Conservation (phyloP, 1,284 basidiomycete genomes). For the Boletellus deceptivus region DNA sequence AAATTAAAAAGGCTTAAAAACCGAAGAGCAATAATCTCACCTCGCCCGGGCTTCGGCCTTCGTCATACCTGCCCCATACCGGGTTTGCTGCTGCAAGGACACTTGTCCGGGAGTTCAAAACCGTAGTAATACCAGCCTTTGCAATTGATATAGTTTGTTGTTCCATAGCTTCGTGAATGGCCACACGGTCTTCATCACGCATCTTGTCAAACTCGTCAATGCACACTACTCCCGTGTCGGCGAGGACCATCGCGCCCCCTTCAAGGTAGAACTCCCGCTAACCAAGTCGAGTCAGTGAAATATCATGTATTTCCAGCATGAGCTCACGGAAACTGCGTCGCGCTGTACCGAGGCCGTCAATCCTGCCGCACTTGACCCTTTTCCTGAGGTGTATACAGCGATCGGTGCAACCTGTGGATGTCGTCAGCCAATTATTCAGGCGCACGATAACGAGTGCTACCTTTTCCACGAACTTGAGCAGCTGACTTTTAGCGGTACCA, state of each 20-base stretch:
- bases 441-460: constrained; percentile 37
- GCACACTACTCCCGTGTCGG: constrained; percentile 97
- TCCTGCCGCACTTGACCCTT: constrained; percentile 97
- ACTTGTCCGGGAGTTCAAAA: constrained; percentile 93
- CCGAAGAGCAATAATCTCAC: constrained; percentile 37
- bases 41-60: constrained; percentile 95
- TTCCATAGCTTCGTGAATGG: constrained; percentile 99
- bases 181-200: constrained; percentile 98
- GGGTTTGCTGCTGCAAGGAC: constrained; percentile 98
- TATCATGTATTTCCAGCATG: not conserved
- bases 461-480: constrained; percentile 99
- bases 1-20: too few species aligned
- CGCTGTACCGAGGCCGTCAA: constrained; percentile 97
- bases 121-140: constrained; percentile 98
- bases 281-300: constrained; percentile 3
- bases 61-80: constrained; percentile 97
- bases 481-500: constrained; percentile 96
- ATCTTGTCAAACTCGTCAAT: constrained; percentile 99
- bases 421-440: not conserved
- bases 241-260: constrained; percentile 99
- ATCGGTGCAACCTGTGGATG: constrained; percentile 82
- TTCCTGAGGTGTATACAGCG: constrained; percentile 97
- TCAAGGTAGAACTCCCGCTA: constrained; percentile 98
- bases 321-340: constrained; percentile 81
- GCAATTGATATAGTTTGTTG: constrained; percentile 99